Conservation (phyloP, 2,329 filamentous ascomycete genomes). For the Fusarium keratoplasticum region DNA sequence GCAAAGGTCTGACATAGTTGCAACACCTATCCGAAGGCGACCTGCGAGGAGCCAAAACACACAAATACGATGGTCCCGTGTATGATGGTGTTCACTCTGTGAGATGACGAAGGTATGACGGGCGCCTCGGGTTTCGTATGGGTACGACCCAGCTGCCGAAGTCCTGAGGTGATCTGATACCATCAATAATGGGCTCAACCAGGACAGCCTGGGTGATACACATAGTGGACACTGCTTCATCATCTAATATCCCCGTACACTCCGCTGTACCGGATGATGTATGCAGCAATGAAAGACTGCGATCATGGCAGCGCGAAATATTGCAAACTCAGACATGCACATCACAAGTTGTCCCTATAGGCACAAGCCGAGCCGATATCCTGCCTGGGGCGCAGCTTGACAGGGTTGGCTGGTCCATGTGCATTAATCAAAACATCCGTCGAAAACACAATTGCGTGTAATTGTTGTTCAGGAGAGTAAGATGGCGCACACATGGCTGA, state of each 20-base stretch:
- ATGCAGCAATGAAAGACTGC: neutral
- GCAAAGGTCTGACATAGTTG: neutral
- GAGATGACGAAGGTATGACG: constrained; percentile 41
- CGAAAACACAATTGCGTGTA: constrained; percentile 2
- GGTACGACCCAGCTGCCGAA: constrained; percentile 11
- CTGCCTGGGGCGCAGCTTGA: constrained; percentile 24
- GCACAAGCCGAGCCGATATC: neutral
- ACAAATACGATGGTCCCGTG: constrained; percentile 4
- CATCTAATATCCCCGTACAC: constrained; percentile 1
- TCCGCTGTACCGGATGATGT: neutral
- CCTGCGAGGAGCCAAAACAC: constrained; percentile 1
- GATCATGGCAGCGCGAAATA: neutral
- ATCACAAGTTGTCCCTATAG: neutral
- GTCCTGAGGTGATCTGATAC: constrained; percentile 23
- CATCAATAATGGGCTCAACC: neutral
- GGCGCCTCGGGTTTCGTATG: constrained; percentile 22
- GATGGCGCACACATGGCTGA: constrained; percentile 12
- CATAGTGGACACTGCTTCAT: neutral
- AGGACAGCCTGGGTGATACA: neutral
- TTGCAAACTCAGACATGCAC: constrained; percentile 2
- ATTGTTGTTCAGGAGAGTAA: neutral
- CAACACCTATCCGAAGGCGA: neutral
- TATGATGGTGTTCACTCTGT: constrained; percentile 11
- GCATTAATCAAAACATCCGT: constrained; percentile 2
- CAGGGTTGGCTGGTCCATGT: constrained; percentile 23